Conservation (phyloP, 345 rosid species). For the Hevea brasiliensis region DNA sequence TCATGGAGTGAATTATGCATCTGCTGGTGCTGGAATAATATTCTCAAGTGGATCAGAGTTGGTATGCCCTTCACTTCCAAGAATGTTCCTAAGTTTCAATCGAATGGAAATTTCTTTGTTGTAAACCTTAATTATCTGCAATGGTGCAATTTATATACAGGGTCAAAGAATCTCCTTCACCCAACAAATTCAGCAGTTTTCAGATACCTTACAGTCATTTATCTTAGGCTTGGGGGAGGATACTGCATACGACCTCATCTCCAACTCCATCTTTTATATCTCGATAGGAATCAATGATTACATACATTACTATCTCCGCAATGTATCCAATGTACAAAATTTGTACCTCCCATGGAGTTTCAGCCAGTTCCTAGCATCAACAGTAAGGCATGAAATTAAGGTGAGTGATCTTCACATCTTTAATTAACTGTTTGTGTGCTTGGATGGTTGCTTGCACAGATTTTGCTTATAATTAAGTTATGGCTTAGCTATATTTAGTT, state of each 20-base stretch:
- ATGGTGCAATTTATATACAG: slow-evolving; percentile 33
- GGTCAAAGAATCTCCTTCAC: slow-evolving; percentile 84
- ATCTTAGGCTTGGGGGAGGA: slow-evolving; percentile 63
- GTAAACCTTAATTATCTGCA: not conserved
- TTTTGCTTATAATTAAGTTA: no score
- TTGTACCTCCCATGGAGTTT: slow-evolving; percentile 83
- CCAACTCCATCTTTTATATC: slow-evolving; percentile 64
- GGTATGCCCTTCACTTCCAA: slow-evolving; percentile 36
- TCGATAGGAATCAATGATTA: slow-evolving; percentile 88
- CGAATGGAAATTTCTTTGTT: not conserved
- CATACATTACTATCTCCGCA: slow-evolving; percentile 82
- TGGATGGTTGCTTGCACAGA: no score
- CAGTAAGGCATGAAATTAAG: slow-evolving; percentile 64
- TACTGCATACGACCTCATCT: slow-evolving; percentile 48
- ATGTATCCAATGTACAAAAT: slow-evolving; percentile 67
- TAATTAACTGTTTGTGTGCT: no score
- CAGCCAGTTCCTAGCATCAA: slow-evolving; percentile 70
- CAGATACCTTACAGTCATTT: slow-evolving; percentile 77
- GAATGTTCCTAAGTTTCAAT: not conserved
- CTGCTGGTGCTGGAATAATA: slow-evolving; percentile 87
- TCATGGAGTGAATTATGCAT: slow-evolving; percentile 83
- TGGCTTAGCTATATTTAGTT: not conserved
- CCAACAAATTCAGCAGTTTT: slow-evolving; percentile 81
- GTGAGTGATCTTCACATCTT: slow-evolving; percentile 24
- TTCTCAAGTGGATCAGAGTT: slow-evolving; percentile 81